A percentile compares a stretch with the other conserved stretches of the same genome.
phyloP scores from a whole-genome alignment of 2,329 filamentous ascomycete genomes.

The Fusarium robinianum region DNA sequence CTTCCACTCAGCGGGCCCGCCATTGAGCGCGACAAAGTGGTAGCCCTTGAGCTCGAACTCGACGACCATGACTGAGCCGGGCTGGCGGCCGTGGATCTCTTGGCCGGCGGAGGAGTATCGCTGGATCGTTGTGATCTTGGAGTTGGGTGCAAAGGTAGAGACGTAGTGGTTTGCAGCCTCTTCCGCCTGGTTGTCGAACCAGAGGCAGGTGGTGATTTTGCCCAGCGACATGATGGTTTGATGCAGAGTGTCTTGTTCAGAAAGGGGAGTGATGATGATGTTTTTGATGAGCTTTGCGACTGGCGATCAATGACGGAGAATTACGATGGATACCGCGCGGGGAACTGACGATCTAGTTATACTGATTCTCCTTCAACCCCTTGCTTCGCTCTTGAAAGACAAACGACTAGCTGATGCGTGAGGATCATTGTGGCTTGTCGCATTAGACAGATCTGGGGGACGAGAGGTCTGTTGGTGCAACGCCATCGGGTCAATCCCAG shows the following conservation, averaged over 20 bases:
- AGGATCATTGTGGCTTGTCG: constrained; percentile 12
- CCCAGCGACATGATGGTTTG: constrained; percentile 22
- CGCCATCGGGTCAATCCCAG: no score
- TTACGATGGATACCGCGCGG: not conserved
- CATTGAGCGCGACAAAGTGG: constrained; percentile 49
- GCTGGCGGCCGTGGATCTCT: constrained; percentile 38
- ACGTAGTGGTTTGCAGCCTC: constrained; percentile 49
- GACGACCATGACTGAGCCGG: constrained; percentile 43
- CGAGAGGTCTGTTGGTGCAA: no score
- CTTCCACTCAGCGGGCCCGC: constrained; percentile 46
- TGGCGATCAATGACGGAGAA: no score
- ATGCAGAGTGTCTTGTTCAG: not conserved
- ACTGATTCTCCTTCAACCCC: no score
- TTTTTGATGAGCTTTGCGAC: not conserved
- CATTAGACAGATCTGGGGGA: not conserved
- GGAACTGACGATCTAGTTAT: no score
- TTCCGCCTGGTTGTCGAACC: constrained; percentile 48
- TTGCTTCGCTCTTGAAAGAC: not conserved
- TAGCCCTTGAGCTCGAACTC: constrained; percentile 47
- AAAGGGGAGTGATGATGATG: not conserved
- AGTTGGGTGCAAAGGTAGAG: constrained; percentile 46
- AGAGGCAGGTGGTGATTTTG: constrained; percentile 44
- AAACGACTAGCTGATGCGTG: not conserved
- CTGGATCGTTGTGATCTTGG: constrained; percentile 42
- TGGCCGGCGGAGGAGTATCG: constrained; percentile 39